Evolutionary conservation across 768 basidiomycete species (phyloP), one percentile per base, ranked within the genome.

Genomic region (Tulasnella sp.): DNA sequence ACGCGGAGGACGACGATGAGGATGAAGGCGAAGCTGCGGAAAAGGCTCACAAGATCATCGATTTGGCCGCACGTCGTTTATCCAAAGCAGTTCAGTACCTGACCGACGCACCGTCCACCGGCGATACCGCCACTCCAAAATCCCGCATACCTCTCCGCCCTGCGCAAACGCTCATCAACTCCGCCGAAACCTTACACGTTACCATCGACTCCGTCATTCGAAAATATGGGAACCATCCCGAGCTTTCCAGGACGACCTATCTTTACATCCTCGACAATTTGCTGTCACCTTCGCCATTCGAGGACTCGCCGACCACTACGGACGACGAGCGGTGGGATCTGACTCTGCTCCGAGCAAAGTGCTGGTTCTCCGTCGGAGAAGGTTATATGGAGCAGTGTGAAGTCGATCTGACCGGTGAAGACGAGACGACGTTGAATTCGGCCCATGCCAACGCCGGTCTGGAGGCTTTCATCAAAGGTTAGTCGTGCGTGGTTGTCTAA

Each of bases 191-290:
- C 41, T 80, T 82, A 62, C 80, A 82, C 59, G 89, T 88, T 87
- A 88, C 87, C 0, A 71, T 77, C 1, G 89, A 86, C 85, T 87
- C 88, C 3, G 87, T 88, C 74, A 81, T 79, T 81, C 62, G 87
- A 89, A 81, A 87, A 83, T 86, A 84, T 85, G 87, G 78, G 84
- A 82, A 32, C 84, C 85, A 74, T 83, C 52, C 52, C 26, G 52
- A 29, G 16, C 52, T 83, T 75, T 22, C 67, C 26, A 29, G 39
- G 17, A 59, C 22, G 29, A 9, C n/a, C n/a, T 35, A 69, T 39
- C 26, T 29, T 9, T 35, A 66, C 68, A 64, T 69, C 12, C 68
- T 44, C 19, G 35, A 69, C 29, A 59, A 19, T 59, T 14, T 59
- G 5, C 22, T 59, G 0, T 22, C n/a, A n/a, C n/a, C 52, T 22